Base-by-base conservation (phyloP, 768 basidiomycete genomes). In the Mycena polygramma region DNA sequence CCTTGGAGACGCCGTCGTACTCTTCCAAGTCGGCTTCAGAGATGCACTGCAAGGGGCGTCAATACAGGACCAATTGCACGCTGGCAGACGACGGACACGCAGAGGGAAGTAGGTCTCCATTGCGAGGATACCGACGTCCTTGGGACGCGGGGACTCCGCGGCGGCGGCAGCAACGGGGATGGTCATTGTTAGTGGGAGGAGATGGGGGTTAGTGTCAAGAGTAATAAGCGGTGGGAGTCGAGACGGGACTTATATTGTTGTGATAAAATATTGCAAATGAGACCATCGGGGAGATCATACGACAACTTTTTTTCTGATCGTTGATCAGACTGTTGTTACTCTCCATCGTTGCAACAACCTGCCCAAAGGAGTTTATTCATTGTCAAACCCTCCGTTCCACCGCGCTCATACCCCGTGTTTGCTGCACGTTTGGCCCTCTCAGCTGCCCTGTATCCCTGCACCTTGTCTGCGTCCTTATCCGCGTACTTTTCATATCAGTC, bases 71-170 rank as follows among this genome's bases (percentile, higher is more conserved):
- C 61, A 61, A 51, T 43, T 49, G 14, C 19, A 57, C 52, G 37
- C 49, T 63, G 30, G 30, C 48, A 57, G 39, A 37, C 22, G 53
- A 84, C 92, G 74, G 77, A 96, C 94, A 74, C 95, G 89, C 81
- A 90, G 92, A 63, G 96, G 97, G 84, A 97, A 97, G 87, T 98
- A 99, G 81, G 94, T 89, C 78, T 99, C 96, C 81, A 97, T 90
- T 58, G 88, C 96, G 73, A 97, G 93, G 81, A 99, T 91, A 78
- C 97, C 97, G 75, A 98, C 96, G 82, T 98, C 94, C 85, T 92
- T 90, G 69, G 97, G 95, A 75, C 95, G 93, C 63, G 82, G 61
- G 17, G 55, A 22, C 48, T 69, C 48, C n/a, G 55, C 57, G 49
- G 55, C 57, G 49, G 54, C 45, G 53, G 45, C 14, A 43, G 52